Percentiles rank a stretch among this genome's conserved stretches.
Conservation (phyloP, 371 early-diverging fungal species). For the Apophysomyces ossiformis region DNA sequence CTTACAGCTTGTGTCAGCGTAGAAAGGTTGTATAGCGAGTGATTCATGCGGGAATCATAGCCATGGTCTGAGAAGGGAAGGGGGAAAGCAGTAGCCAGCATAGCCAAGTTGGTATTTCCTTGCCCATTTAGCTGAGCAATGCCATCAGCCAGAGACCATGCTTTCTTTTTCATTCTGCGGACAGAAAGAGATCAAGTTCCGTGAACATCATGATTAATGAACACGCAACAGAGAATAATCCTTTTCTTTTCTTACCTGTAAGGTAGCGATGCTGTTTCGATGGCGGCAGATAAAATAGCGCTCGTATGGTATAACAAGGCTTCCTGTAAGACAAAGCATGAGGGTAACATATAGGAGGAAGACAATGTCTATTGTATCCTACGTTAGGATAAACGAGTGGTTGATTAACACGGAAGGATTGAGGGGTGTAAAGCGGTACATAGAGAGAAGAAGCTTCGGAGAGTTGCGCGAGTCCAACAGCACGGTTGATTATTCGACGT, state of each 20-base stretch:
- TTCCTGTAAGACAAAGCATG: conserved; percentile 31
- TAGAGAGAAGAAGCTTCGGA: conserved; percentile 58
- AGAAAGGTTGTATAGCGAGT: conserved; percentile 21
- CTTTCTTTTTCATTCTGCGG: conserved; percentile 46
- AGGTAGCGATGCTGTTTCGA: conserved; percentile 65
- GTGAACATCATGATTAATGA: not conserved
- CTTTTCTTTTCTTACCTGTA: conserved; percentile 44
- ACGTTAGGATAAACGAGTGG: conserved; percentile 33
- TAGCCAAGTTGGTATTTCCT: conserved; percentile 47
- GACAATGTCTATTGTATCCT: not conserved
- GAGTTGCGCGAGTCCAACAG: conserved; percentile 52
- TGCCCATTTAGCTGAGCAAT: conserved; percentile 54
- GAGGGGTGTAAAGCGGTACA: conserved; percentile 58
- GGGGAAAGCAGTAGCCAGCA: conserved; percentile 51
- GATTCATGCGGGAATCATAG: conserved; percentile 18
- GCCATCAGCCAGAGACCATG: conserved; percentile 45
- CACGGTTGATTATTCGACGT: conserved; percentile 44
- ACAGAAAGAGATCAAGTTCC: not conserved
- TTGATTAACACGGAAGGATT: conserved; percentile 27
- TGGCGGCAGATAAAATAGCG: conserved; percentile 66
- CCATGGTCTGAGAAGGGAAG: conserved; percentile 44
- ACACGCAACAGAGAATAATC: not conserved
- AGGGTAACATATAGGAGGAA: not conserved
- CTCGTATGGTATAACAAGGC: conserved; percentile 66
- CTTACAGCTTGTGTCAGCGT: not conserved